Base-by-base conservation (phyloP, 2,329 filamentous ascomycete genomes). In the Colletotrichum limetticola region DNA sequence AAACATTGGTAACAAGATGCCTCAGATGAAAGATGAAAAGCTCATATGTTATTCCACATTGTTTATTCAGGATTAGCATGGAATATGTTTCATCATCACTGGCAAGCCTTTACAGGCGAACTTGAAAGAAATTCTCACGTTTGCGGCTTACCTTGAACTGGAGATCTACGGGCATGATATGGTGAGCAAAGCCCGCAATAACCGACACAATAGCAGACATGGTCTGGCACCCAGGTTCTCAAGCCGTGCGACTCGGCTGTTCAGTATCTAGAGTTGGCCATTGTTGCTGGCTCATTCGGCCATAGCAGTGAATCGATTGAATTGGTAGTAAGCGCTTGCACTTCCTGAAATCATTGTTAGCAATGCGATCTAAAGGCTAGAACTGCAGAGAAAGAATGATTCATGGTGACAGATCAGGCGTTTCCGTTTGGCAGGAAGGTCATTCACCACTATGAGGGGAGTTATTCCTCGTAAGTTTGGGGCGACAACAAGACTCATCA, bases 1-100 rank as follows among this genome's bases (percentile, higher is more conserved):
- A 76, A 70, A 78, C 69, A 76, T 78, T 81, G 80, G 79, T 81
- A 80, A 63, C 37, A 59, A 42, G 58, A 74, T 71, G 68, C 68
- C 71, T 94, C 92, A 94, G 91, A 88, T 88, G 92, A 94, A 94
- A 94, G 92, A 94, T 94, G 92, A 94, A 94, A 94, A 94, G 91
- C 89, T 91, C 89, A 88, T 88, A 87, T 85, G 87, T 90, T 86
- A 84, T 85, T 93, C 90, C 89, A 93, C 90, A 91, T 89, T 80
- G 78, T 77, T 78, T 80, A 79, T 91, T 94, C 91, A 87, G 92
- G 85, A 90, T 93, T 93, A 94, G 92, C 92, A 94, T 93, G 90
- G 91, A 93, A 91, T 91, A 85, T 87, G 84, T 89, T 85, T 86
- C 86, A 80, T 89, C 91, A 94, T 94, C 92, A 93, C 84, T 84